A percentile compares a stretch with the other conserved stretches of the same genome.
Conservation (phyloP, 495 filamentous ascomycete species). For the Bacidia gigantensis region DNA sequence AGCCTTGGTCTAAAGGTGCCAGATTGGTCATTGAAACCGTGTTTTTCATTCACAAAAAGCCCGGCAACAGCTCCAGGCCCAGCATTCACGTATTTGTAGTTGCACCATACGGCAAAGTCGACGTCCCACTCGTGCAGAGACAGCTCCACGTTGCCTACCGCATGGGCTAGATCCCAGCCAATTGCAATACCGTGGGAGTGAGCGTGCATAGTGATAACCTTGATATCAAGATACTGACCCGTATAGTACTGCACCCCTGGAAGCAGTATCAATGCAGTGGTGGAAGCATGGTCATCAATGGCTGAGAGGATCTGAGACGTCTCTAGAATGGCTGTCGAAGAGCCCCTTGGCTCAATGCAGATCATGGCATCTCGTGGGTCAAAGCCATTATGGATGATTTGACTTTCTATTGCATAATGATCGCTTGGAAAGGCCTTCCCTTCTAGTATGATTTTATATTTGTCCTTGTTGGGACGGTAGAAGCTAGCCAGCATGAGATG, state of each 20-base stretch:
- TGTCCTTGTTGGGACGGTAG: constrained; percentile 61
- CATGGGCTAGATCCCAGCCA: constrained; percentile 94
- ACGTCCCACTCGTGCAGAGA: constrained; percentile 84
- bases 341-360: constrained; percentile 50
- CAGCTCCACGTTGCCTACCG: constrained; percentile 78
- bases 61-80: constrained; percentile 82
- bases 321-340: constrained; percentile 38
- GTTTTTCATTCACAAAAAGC: constrained; percentile 70
- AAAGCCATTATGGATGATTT: constrained; percentile 67
- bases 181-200: constrained; percentile 63
- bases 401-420: constrained; percentile 81
- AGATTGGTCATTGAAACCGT: constrained; percentile 40
- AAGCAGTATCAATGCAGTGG: constrained; percentile 68
- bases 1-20: constrained; percentile 43
- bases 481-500: constrained; percentile 87
- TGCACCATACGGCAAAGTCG: constrained; percentile 95
- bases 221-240: constrained; percentile 80
- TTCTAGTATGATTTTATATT: constrained; percentile 85
- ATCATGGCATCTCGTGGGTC: constrained; percentile 59
- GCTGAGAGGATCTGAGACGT: constrained; percentile 61
- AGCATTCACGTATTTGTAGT: constrained; percentile 90
- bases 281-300: constrained; percentile 62
- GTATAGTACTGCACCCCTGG: constrained; percentile 94
- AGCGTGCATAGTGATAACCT: constrained; percentile 67
- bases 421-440: constrained; percentile 91